A percentile compares a stretch with the other conserved stretches of the same genome.
These are phyloP conservation scores for Filobasidium floriforme DNA, from an alignment of 768 basidiomycete genomes.

Conservation along the genomic window DNA sequence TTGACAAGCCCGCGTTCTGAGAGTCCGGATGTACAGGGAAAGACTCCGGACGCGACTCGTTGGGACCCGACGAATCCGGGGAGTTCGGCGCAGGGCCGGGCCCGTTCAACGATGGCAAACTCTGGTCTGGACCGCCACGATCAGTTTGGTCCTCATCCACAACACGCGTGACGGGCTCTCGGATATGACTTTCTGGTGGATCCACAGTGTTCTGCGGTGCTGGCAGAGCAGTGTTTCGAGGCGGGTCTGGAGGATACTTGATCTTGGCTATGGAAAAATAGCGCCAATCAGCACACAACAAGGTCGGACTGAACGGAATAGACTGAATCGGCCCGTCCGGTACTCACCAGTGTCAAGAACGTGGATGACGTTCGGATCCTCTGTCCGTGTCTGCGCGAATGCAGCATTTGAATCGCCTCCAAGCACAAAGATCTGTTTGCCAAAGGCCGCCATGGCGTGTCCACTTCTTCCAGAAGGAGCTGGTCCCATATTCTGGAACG, in stretches of 20 bases:
- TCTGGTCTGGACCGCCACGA: too few species aligned
- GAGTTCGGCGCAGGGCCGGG: too few species aligned
- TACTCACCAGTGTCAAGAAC: slow-evolving; percentile 87
- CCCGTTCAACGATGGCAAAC: too few species aligned
- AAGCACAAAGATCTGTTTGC: slow-evolving; percentile 79
- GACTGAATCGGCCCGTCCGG: not conserved
- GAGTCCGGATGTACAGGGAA: too few species aligned
- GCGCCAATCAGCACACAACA: not conserved
- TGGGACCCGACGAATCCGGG: too few species aligned
- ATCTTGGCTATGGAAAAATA: slow-evolving; percentile 65
- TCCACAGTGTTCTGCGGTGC: not conserved
- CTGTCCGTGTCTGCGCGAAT: slow-evolving; percentile 54
- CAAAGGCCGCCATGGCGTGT: slow-evolving; percentile 87
- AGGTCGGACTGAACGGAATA: slow-evolving; percentile 4
- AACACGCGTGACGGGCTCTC: too few species aligned
- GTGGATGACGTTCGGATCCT: slow-evolving; percentile 76
- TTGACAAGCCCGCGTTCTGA: too few species aligned
- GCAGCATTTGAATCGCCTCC: slow-evolving; percentile 81
- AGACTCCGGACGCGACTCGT: too few species aligned
- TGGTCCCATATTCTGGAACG: slow-evolving; percentile 99
- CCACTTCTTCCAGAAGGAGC: slow-evolving; percentile 85
- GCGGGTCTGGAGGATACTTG: slow-evolving; percentile 72
- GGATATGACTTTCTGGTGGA: too few species aligned
- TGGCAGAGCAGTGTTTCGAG: slow-evolving; percentile 3
- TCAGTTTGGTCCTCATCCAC: too few species aligned